Conservation (phyloP, 805 yeast genomes). For the Myxozyma sirexii region DNA sequence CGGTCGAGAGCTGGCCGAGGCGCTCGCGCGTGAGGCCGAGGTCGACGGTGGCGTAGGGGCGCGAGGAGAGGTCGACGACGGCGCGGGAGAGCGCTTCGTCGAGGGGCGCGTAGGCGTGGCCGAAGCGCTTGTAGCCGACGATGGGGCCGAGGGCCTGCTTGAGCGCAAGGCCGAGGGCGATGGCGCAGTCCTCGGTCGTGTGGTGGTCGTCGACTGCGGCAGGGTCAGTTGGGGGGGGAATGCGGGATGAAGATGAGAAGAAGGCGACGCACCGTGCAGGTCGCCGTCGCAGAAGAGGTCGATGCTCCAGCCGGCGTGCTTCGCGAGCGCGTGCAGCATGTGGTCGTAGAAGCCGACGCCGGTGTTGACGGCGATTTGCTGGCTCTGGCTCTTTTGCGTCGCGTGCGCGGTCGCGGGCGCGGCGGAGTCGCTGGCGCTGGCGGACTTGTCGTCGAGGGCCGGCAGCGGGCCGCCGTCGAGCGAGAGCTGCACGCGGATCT, state of each 20-base stretch:
- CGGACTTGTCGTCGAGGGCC: constrained; percentile 6
- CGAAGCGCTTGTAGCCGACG: constrained; percentile 89
- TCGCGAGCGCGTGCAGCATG: constrained; percentile 96
- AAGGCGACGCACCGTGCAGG: constrained; percentile 54
- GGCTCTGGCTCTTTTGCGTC: constrained; percentile 67
- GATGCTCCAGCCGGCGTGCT: constrained; percentile 95
- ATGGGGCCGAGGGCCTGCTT: constrained; percentile 87
- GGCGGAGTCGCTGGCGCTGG: constrained; percentile 37
- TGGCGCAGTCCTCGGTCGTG: constrained; percentile 93
- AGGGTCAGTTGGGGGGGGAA: neutral
- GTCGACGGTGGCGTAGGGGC: constrained; percentile 90
- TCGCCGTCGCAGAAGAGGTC: constrained; percentile 91
- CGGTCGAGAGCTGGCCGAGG: constrained; percentile 88
- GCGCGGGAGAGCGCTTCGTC: constrained; percentile 96
- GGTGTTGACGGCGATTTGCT: constrained; percentile 77
- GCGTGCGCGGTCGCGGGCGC: constrained; percentile 52
- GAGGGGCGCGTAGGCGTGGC: constrained; percentile 89
- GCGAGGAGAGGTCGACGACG: constrained; percentile 90
- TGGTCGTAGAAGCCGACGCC: constrained; percentile 97
- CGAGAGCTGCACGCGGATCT: constrained; percentile 79
- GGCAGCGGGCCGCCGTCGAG: constrained; percentile 79
- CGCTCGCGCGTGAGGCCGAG: constrained; percentile 89
- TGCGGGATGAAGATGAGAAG: neutral
- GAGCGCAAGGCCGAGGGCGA: constrained; percentile 87
- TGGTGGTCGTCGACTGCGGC: constrained; percentile 83